These are phyloP conservation scores for Trifolium pratense DNA, from an alignment of 306 rosid genomes.

Conservation along the genomic window DNA sequence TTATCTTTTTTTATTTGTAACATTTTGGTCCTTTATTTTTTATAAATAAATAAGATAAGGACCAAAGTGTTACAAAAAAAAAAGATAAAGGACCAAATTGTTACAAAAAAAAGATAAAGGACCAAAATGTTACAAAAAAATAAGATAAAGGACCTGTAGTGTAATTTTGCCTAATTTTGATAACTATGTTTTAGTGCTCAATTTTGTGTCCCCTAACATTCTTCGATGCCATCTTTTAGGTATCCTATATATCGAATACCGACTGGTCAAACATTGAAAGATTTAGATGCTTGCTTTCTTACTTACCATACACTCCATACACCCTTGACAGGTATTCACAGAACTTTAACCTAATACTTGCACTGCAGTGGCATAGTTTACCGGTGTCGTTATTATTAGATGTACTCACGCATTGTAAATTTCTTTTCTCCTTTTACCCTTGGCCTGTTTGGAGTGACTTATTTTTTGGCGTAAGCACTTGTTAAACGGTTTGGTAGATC, in stretches of 20 bases:
- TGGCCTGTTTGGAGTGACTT: background rate
- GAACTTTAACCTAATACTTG: slow-evolving; percentile 32
- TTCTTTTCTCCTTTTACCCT: background rate
- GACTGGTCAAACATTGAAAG: slow-evolving; percentile 84
- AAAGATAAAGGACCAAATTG: too few species aligned
- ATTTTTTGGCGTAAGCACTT: background rate
- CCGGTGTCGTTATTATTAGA: background rate
- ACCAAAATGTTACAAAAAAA: too few species aligned
- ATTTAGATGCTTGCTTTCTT: slow-evolving; percentile 88
- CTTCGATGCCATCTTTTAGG: slow-evolving; percentile 59
- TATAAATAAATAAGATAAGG: too few species aligned
- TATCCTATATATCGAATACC: slow-evolving; percentile 97
- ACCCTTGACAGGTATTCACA: slow-evolving; percentile 67
- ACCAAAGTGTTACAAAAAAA: too few species aligned
- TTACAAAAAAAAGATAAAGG: too few species aligned
- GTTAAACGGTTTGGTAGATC: background rate
- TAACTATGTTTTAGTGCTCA: slow-evolving; percentile 8
- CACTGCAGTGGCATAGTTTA: slow-evolving; percentile 22
- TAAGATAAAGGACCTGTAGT: too few species aligned
- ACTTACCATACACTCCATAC: slow-evolving; percentile 85
- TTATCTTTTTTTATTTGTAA: too few species aligned
- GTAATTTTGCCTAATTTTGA: too few species aligned
- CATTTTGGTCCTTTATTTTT: too few species aligned
- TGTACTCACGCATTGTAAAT: slow-evolving; percentile 5
- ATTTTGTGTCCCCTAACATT: slow-evolving; percentile 39